Conservation (phyloP, 2,329 filamentous ascomycete species). For the Fusarium humuli region DNA sequence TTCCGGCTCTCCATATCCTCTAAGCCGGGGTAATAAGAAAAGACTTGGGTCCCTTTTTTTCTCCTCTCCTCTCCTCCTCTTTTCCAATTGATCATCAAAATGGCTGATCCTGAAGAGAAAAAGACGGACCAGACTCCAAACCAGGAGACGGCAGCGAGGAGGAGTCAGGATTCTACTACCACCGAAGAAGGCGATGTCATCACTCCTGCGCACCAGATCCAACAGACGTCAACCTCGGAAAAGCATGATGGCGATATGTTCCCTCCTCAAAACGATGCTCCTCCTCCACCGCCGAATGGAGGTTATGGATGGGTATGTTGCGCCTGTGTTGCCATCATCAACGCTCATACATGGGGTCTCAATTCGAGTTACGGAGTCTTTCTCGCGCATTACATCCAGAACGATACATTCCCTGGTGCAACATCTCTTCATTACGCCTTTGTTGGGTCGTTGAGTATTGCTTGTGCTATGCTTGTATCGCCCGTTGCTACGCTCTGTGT, state of each 20-base stretch:
- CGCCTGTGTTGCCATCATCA: constrained; percentile 61
- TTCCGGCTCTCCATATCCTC: constrained; percentile 31
- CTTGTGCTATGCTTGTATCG: constrained; percentile 71
- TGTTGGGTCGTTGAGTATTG: constrained; percentile 64
- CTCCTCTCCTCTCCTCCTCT: constrained; percentile 7
- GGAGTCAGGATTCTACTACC: constrained; percentile 37
- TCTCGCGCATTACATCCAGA: constrained; percentile 67
- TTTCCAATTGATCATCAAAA: constrained; percentile 10
- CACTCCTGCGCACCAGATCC: constrained; percentile 23
- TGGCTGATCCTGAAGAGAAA: constrained; percentile 39
- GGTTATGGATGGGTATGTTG: constrained; percentile 66
- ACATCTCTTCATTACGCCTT: constrained; percentile 78
- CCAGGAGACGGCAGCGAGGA: constrained; percentile 19
- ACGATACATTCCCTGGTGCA: constrained; percentile 71
- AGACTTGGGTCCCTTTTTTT: constrained; percentile 21
- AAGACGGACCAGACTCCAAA: constrained; percentile 14
- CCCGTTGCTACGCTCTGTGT: constrained; percentile 74
- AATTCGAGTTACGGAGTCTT: constrained; percentile 67
- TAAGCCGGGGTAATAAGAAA: constrained; percentile 32
- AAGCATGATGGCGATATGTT: constrained; percentile 23
- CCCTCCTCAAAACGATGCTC: constrained; percentile 25
- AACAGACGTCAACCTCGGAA: constrained; percentile 16
- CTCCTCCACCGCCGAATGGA: constrained; percentile 64
- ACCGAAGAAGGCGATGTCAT: constrained; percentile 41
- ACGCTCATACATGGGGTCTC: constrained; percentile 80